Evolutionary conservation across 768 basidiomycete genomes (phyloP).

Genomic region (Trametes maxima): DNA sequence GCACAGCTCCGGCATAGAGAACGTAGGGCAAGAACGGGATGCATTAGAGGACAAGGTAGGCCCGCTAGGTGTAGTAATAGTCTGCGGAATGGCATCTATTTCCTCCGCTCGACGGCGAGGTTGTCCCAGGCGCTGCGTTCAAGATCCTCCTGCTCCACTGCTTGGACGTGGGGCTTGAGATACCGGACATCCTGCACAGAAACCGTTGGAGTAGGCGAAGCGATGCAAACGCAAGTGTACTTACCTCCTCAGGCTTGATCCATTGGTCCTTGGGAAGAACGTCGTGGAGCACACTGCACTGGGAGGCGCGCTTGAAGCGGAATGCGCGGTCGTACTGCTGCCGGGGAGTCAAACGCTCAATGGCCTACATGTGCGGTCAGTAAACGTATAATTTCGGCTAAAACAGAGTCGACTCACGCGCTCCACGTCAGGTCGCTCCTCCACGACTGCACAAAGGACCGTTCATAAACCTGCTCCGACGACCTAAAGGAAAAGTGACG

Average conservation of each 20-base stretch:
- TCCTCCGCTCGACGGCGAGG: constrained; percentile 62
- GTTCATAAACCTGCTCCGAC: constrained; percentile 2
- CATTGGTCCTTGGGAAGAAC: constrained; percentile 82
- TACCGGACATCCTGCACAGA: constrained; percentile 80
- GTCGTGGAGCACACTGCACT: constrained; percentile 77
- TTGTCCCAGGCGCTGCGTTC: constrained; percentile 86
- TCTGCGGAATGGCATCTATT: constrained; percentile 31
- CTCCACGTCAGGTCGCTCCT: constrained; percentile 79
- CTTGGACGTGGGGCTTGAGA: constrained; percentile 74
- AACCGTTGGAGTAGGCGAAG: background rate
- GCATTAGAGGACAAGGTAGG: constrained; percentile 10
- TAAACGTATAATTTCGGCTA: background rate
- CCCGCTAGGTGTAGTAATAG: constrained; percentile 11
- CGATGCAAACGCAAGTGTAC: background rate
- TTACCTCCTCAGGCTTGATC: constrained; percentile 74
- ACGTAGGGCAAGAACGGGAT: background rate
- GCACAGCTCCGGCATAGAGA: background rate
- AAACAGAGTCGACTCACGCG: constrained; percentile 50
- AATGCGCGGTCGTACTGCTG: constrained; percentile 89
- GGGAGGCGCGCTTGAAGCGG: constrained; percentile 85
- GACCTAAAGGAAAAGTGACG: constrained; percentile 38
- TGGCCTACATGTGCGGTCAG: constrained; percentile 54
- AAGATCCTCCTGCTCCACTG: constrained; percentile 71
- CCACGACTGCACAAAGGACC: constrained; percentile 53
- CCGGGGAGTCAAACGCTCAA: constrained; percentile 74